Evolutionary conservation across 1,284 basidiomycete species (phyloP).

Genomic region (Marasmius tenuissimus): DNA sequence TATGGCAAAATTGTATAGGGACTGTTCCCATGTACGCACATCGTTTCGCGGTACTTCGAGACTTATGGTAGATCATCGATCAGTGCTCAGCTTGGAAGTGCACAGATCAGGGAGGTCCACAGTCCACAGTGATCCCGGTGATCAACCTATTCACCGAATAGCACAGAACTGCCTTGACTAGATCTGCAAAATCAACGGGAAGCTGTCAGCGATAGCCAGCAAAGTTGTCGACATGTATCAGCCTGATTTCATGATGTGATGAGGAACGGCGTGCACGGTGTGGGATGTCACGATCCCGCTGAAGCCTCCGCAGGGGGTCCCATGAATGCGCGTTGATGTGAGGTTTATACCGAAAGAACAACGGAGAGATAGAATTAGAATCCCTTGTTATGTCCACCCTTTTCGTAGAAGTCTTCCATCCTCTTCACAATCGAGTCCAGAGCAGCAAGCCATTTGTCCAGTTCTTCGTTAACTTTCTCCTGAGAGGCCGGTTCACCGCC

Average conservation of each 20-base stretch:
- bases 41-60: too few species aligned
- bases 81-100: too few species aligned
- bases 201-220: neutral
- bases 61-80: too few species aligned
- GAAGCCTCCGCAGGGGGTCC: too few species aligned
- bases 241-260: too few species aligned
- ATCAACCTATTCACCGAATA: neutral
- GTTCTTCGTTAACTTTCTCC: conserved; percentile 68
- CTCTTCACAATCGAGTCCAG: conserved; percentile 71
- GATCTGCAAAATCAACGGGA: neutral
- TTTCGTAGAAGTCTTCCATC: conserved; percentile 74
- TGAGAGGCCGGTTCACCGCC: conserved; percentile 56
- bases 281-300: too few species aligned
- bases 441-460: conserved; percentile 68
- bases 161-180: neutral
- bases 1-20: too few species aligned
- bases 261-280: too few species aligned
- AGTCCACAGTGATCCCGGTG: neutral
- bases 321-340: neutral
- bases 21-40: too few species aligned
- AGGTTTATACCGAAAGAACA: neutral
- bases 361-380: conserved; percentile 31
- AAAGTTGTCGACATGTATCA: too few species aligned
- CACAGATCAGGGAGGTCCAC: neutral
- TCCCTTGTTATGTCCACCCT: conserved; percentile 52